Percentiles rank a stretch among this genome's conserved stretches.
Conservation (phyloP, 2,329 filamentous ascomycete genomes). For the Pyricularia sp. region DNA sequence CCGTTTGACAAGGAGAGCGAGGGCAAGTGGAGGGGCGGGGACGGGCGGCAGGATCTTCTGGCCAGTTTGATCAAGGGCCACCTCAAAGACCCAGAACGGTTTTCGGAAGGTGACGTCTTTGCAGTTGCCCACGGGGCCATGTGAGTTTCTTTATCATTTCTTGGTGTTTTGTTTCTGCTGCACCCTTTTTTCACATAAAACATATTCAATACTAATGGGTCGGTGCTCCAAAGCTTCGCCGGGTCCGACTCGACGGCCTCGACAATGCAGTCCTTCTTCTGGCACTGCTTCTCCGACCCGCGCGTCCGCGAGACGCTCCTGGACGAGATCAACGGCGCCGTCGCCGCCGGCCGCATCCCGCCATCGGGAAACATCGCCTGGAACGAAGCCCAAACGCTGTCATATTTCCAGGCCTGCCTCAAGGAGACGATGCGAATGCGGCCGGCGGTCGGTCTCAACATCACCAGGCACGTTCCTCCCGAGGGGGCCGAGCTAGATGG, state of each 20-base stretch:
- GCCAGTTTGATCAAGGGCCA: conserved; percentile 42
- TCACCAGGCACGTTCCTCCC: conserved; percentile 39
- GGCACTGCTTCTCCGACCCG: conserved; percentile 34
- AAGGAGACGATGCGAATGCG: conserved; percentile 47
- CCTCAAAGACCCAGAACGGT: conserved; percentile 35
- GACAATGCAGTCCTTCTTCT: conserved; percentile 48
- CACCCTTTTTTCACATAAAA: background rate
- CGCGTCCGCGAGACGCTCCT: conserved; percentile 28
- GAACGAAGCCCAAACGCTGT: conserved; percentile 35
- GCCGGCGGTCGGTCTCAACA: conserved; percentile 45
- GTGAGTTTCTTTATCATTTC: conserved; percentile 27
- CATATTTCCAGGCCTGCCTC: conserved; percentile 47
- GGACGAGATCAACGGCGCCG: conserved; percentile 34
- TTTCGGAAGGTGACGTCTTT: conserved; percentile 44
- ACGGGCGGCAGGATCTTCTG: conserved; percentile 39
- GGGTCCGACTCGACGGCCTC: conserved; percentile 53
- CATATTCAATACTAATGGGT: background rate
- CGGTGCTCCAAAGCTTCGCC: conserved; percentile 33
- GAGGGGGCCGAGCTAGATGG: conserved; percentile 43
- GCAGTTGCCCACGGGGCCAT: conserved; percentile 48
- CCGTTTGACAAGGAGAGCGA: conserved; percentile 36
- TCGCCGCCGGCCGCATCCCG: conserved; percentile 22
- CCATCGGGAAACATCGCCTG: conserved; percentile 34
- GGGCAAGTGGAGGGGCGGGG: conserved; percentile 26
- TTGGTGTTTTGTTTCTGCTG: background rate